Base-by-base conservation (phyloP, 1,284 basidiomycete species). In the Boletus hoseneyae region DNA sequence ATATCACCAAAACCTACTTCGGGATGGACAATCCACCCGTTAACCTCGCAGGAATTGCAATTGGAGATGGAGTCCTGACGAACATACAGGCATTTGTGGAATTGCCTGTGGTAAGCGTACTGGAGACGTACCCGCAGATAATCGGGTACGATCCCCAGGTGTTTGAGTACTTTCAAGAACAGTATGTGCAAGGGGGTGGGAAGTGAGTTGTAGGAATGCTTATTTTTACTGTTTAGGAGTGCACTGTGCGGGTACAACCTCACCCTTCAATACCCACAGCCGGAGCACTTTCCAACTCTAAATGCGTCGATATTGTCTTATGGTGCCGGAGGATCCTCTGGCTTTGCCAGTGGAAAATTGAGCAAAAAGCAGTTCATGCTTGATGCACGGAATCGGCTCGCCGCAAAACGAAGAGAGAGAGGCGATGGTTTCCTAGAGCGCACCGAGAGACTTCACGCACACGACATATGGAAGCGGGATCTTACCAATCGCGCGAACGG, bases 251-350 rank as follows among this genome's bases (percentile, higher is more conserved):
- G 79, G 2, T 85, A 78, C 59, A 76, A 87, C 61, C 62, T 89
- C 25, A 83, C 82, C 58, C 67, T 89, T 6, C 80, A 83, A n/a
- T 89, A 88, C 55, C 86, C 86, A 1, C 82, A 87, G 61, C 70
- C 73, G 35, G 74, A 70, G 18, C 64, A 73, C 45, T 77, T 86
- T 51, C 80, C 82, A 0, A 71, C 76, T 21, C 58, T 79, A 3
- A 58, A 57, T 0, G 35, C 57, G 4, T 55, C 67, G 34, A 64
- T 71, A 18, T 52, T 66, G 9, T 62, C 70, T 21, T 62, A 1
- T 1, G 0, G 0, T 18, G 10, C 7, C 4, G 10, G 7, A 1
- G 7, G 64, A 11, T 71, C 51, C 5, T 44, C 34, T 16, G 5
- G 27, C 21, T 4, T 29, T 41, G 49, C 49, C 18, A 45, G 29